Percentiles rank a stretch among this genome's conserved stretches.
Conservation (phyloP, 2,329 filamentous ascomycete species). For the Epichloe typhina region DNA sequence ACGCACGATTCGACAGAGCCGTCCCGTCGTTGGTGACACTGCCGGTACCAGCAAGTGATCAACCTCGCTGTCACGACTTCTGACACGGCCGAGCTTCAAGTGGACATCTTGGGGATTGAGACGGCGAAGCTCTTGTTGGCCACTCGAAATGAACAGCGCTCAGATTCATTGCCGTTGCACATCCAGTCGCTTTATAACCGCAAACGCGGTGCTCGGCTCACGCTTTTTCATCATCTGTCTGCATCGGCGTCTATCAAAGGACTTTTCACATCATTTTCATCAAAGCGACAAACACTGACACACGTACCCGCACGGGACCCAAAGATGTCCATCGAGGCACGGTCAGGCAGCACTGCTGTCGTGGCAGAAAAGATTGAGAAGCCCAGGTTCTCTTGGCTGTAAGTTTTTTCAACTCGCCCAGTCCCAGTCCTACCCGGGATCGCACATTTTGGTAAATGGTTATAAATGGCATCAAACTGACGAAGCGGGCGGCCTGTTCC, state of each 20-base stretch:
- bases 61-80: background rate
- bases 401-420: constrained; percentile 7
- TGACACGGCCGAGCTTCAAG: background rate
- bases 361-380: background rate
- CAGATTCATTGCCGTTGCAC: background rate
- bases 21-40: background rate
- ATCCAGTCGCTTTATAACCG: background rate
- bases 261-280: background rate
- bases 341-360: constrained; percentile 4
- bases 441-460: too few species aligned
- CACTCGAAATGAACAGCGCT: background rate
- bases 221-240: background rate
- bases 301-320: background rate
- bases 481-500: background rate
- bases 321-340: constrained; percentile 5
- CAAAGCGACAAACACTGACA: background rate
- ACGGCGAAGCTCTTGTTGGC: background rate
- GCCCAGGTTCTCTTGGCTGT: constrained; percentile 25
- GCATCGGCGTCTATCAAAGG: too few species aligned
- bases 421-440: background rate
- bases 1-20: background rate
- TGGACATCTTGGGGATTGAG: background rate
- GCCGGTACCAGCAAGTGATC: constrained; percentile 1
- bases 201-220: background rate
- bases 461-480: background rate